A percentile compares a stretch with the other conserved stretches of the same genome.
Conservation (phyloP, 192 early-diverging fungal genomes). For the Phlyctochytrium planicorne region DNA sequence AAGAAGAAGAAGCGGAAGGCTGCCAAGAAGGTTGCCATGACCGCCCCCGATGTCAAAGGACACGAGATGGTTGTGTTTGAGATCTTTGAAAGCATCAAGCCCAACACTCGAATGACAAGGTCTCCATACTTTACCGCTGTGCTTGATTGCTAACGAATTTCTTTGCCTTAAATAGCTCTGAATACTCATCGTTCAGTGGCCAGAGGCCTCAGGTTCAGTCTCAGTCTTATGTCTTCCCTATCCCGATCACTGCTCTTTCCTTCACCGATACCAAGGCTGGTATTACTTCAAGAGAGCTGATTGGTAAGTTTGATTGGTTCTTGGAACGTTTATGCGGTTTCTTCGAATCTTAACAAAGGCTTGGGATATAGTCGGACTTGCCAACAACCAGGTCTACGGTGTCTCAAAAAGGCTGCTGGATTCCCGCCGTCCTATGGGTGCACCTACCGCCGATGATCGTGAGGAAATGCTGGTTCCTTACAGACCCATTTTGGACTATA, state of each 20-base stretch:
- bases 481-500: conserved; percentile 65
- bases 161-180: conserved; percentile 40
- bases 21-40: conserved; percentile 14
- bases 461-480: conserved; percentile 87
- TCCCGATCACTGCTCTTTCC: conserved; percentile 74
- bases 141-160: too few species aligned
- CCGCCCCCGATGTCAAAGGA: conserved; percentile 55
- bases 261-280: conserved; percentile 81
- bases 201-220: conserved; percentile 70
- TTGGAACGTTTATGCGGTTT: neutral
- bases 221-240: conserved; percentile 75
- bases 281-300: conserved; percentile 82
- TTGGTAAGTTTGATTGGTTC: conserved; percentile 54
- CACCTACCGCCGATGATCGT: conserved; percentile 76
- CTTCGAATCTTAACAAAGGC: conserved; percentile 8
- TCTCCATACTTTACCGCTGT: conserved; percentile 24
- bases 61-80: conserved; percentile 82
- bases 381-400: conserved; percentile 59
- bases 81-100: conserved; percentile 73
- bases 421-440: conserved; percentile 69
- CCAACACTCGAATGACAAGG: conserved; percentile 69
- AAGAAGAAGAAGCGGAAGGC: conserved; percentile 5
- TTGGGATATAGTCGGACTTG: conserved; percentile 51
- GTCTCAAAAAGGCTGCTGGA: conserved; percentile 77
- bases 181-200: conserved; percentile 73